Conservation (phyloP, 768 basidiomycete species). For the Tephrocybe sp. region DNA sequence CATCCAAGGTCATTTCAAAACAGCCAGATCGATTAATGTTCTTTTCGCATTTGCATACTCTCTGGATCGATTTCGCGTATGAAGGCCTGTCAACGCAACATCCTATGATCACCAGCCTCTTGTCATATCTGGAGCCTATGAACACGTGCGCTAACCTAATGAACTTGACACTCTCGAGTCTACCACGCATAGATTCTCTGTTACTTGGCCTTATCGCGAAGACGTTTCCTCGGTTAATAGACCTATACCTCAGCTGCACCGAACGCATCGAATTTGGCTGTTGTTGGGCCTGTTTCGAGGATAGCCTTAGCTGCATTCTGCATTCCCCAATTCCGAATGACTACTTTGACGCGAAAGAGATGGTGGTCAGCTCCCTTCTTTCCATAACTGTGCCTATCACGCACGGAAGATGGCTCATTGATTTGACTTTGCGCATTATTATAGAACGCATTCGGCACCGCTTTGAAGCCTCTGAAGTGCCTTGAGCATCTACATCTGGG, state of each 20-base stretch:
- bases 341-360: conserved; percentile 35
- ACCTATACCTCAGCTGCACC: conserved; percentile 56
- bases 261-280: conserved; percentile 56
- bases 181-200: conserved; percentile 55
- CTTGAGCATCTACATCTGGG: conserved; percentile 56
- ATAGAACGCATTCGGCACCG: conserved; percentile 41
- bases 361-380: conserved; percentile 49
- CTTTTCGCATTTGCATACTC: conserved; percentile 31
- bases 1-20: conserved; percentile 27
- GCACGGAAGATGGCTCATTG: neutral
- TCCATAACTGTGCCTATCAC: too few species aligned
- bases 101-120: conserved; percentile 29
- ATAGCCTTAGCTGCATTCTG: conserved; percentile 46
- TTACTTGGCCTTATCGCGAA: conserved; percentile 46
- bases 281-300: conserved; percentile 66
- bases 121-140: conserved; percentile 25
- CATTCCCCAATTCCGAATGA: conserved; percentile 65
- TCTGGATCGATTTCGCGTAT: conserved; percentile 40
- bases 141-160: conserved; percentile 35
- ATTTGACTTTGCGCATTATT: neutral
- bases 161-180: conserved; percentile 44
- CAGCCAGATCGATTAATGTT: conserved; percentile 22
- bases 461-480: conserved; percentile 42
- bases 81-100: conserved; percentile 46
- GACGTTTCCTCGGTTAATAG: conserved; percentile 41